These are phyloP conservation scores for Emmonsia crescens DNA, from an alignment of 2,329 filamentous ascomycete genomes.

Conservation along the genomic window DNA sequence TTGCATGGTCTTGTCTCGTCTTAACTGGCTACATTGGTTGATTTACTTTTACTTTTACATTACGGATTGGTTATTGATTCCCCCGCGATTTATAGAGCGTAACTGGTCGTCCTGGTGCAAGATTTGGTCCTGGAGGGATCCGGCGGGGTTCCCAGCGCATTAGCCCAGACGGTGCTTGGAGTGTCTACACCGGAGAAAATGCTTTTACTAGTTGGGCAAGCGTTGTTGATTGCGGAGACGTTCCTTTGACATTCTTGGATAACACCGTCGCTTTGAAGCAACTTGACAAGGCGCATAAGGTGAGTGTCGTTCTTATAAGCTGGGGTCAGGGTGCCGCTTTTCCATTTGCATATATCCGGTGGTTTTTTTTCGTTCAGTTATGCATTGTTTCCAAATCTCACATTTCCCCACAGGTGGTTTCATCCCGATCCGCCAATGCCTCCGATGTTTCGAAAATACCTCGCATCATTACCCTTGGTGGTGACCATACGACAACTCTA, in stretches of 20 bases:
- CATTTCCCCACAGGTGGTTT: slow-evolving; percentile 27
- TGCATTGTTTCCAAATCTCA: background rate
- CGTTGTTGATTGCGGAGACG: slow-evolving; percentile 81
- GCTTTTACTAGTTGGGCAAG: slow-evolving; percentile 65
- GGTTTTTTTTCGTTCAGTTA: background rate
- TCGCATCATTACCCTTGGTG: slow-evolving; percentile 56
- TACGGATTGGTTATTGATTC: background rate
- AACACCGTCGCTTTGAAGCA: slow-evolving; percentile 70
- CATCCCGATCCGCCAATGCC: slow-evolving; percentile 18
- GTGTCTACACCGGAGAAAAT: slow-evolving; percentile 73
- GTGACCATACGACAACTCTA: slow-evolving; percentile 61
- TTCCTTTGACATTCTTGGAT: slow-evolving; percentile 76
- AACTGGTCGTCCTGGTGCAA: slow-evolving; percentile 57
- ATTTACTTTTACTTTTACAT: slow-evolving; percentile 22
- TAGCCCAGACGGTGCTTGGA: slow-evolving; percentile 68
- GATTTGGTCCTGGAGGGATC: slow-evolving; percentile 81
- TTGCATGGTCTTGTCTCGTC: slow-evolving; percentile 17
- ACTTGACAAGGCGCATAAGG: slow-evolving; percentile 69
- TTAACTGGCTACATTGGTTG: too few species aligned
- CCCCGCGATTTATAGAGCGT: slow-evolving; percentile 32
- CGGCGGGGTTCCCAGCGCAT: slow-evolving; percentile 72
- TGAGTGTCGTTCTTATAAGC: slow-evolving; percentile 39
- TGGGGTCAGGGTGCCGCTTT: background rate
- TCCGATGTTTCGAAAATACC: slow-evolving; percentile 21
- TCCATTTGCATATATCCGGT: background rate